These are phyloP conservation scores for Lentinula aciculospora DNA, from an alignment of 768 basidiomycete genomes.

Conservation along the genomic window DNA sequence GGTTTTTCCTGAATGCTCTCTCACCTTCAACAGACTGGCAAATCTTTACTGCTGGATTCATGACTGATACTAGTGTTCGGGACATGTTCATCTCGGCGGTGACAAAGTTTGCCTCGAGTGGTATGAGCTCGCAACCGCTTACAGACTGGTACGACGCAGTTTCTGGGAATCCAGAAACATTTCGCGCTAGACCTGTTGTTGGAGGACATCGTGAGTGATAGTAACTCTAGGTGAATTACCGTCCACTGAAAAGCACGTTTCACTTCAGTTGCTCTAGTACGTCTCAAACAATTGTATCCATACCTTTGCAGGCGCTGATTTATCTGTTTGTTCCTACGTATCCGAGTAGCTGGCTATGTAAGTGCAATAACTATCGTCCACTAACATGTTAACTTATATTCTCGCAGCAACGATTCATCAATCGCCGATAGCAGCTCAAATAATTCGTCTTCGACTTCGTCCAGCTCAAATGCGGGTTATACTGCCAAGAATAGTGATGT, in stretches of 20 bases:
- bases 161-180: conserved; percentile 26
- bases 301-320: neutral
- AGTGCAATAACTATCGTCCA: neutral
- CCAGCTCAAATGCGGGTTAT: neutral
- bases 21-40: conserved; percentile 27
- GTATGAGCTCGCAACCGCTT: conserved; percentile 24
- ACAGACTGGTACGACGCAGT: conserved; percentile 35
- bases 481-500: neutral
- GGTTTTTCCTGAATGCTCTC: neutral
- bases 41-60: conserved; percentile 33
- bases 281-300: neutral
- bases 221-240: no score
- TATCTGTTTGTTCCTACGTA: neutral
- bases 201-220: conserved; percentile 24
- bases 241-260: neutral
- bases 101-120: conserved; percentile 24
- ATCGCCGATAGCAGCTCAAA: neutral
- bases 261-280: neutral
- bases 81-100: conserved; percentile 30
- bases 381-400: neutral
- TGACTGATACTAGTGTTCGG: conserved; percentile 23
- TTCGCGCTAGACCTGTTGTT: conserved; percentile 35
- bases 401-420: neutral
- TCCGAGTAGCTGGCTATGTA: neutral
- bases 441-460: neutral